Evolutionary conservation across 2,329 filamentous ascomycete genomes (phyloP).

Genomic region (Hypoxylon sp.): DNA sequence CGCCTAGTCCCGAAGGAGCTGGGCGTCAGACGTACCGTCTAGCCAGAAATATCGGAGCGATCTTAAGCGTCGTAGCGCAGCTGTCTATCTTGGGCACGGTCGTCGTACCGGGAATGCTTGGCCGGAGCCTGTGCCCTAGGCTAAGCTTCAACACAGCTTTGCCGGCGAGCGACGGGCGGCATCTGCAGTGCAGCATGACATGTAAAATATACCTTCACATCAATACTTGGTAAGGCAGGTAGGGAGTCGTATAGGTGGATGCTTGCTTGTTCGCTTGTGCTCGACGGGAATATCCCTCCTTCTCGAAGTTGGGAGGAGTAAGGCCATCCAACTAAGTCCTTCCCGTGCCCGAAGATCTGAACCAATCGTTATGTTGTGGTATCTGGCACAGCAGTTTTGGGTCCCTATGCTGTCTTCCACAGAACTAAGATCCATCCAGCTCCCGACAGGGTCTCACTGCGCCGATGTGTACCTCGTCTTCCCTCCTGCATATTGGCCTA

Average conservation of each 20-base stretch:
- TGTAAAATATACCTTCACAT: conserved; percentile 20
- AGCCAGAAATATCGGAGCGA: conserved; percentile 49
- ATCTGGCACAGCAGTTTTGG: conserved; percentile 44
- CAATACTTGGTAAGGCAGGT: conserved; percentile 5
- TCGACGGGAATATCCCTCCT: conserved; percentile 43
- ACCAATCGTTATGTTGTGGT: conserved; percentile 46
- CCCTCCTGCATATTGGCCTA: conserved; percentile 12
- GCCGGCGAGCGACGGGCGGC: conserved; percentile 44
- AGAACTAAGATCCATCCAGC: conserved; percentile 48
- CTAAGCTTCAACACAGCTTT: conserved; percentile 46
- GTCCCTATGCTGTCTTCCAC: conserved; percentile 44
- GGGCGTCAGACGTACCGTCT: conserved; percentile 45
- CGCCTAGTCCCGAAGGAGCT: conserved; percentile 45
- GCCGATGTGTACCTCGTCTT: conserved; percentile 26
- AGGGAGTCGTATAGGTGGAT: conserved; percentile 33
- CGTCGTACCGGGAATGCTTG: conserved; percentile 45
- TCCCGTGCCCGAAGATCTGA: conserved; percentile 46
- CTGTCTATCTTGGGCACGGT: conserved; percentile 47
- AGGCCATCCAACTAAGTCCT: conserved; percentile 28
- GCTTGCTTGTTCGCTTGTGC: conserved; percentile 36
- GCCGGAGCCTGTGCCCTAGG: conserved; percentile 42
- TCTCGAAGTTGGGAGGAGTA: conserved; percentile 26
- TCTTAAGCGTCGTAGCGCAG: conserved; percentile 50
- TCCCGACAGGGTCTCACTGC: conserved; percentile 48
- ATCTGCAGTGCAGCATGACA: conserved; percentile 41